A percentile compares a stretch with the other conserved stretches of the same genome.
Evolutionary conservation across 2,329 filamentous ascomycete genomes (phyloP).

Genomic region (Sphaceloma murrayae): DNA sequence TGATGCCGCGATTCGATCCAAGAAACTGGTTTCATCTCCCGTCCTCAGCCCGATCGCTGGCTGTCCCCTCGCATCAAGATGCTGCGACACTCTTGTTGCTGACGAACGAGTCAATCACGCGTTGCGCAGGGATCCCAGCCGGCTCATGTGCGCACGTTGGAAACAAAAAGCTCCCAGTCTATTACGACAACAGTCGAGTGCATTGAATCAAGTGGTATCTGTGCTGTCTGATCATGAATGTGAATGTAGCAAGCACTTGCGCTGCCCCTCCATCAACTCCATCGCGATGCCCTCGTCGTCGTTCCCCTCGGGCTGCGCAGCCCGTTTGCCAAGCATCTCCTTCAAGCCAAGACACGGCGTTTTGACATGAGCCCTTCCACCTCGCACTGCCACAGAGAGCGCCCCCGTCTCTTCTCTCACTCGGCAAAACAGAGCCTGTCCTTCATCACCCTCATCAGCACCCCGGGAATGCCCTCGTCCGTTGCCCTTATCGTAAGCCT

Average conservation of each 20-base stretch:
- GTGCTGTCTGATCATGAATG: conserved; percentile 11
- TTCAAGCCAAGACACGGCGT: conserved; percentile 12
- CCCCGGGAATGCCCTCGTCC: conserved; percentile 73
- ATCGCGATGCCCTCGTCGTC: conserved; percentile 10
- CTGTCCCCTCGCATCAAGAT: neutral
- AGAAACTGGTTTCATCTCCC: no score
- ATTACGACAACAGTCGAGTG: neutral
- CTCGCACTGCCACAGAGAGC: no score
- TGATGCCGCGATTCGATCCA: no score
- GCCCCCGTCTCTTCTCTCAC: neutral
- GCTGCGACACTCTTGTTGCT: no score
- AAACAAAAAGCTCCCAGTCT: neutral
- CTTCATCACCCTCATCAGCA: conserved; percentile 79
- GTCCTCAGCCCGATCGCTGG: no score
- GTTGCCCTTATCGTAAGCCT: conserved; percentile 89
- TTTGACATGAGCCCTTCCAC: conserved; percentile 4
- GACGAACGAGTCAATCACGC: conserved; percentile 6
- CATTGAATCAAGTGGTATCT: conserved; percentile 16
- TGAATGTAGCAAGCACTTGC: no score
- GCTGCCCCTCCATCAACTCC: conserved; percentile 6
- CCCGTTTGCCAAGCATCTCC: conserved; percentile 4
- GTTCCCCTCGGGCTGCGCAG: neutral
- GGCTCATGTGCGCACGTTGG: neutral
- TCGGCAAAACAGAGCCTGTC: conserved; percentile 57
- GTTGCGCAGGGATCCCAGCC: conserved; percentile 4